Percentiles rank a stretch among this genome's conserved stretches.
Conservation (phyloP, 495 filamentous ascomycete genomes). For the Baudoinia panamericana region DNA sequence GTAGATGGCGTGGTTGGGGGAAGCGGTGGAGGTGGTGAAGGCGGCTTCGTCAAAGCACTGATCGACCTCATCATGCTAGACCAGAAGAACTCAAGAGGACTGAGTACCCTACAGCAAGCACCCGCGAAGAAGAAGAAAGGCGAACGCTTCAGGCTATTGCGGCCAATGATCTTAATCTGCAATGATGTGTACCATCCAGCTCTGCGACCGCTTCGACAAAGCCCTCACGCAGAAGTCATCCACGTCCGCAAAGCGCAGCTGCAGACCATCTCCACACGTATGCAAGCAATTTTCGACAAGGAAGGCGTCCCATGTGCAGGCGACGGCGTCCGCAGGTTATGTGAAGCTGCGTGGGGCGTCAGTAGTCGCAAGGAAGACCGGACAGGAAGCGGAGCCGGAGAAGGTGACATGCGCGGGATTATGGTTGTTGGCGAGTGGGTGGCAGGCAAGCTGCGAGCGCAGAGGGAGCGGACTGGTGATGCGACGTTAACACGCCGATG, state of each 20-base stretch:
- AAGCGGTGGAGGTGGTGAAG: slow-evolving; percentile 58
- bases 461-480: slow-evolving; percentile 23
- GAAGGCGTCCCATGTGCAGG: slow-evolving; percentile 77
- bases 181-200: slow-evolving; percentile 96
- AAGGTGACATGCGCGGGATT: slow-evolving; percentile 83
- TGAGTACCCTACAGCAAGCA: slow-evolving; percentile 25
- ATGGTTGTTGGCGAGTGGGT: slow-evolving; percentile 95
- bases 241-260: slow-evolving; percentile 79
- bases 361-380: slow-evolving; percentile 47
- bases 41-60: slow-evolving; percentile 88
- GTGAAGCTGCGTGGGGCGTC: slow-evolving; percentile 88
- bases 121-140: slow-evolving; percentile 46
- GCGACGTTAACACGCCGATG: slow-evolving; percentile 58
- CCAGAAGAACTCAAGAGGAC: slow-evolving; percentile 52
- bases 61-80: slow-evolving; percentile 78
- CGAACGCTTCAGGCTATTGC: slow-evolving; percentile 70
- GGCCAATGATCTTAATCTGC: slow-evolving; percentile 86
- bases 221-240: slow-evolving; percentile 75
- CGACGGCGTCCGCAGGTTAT: slow-evolving; percentile 76
- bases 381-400: slow-evolving; percentile 44
- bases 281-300: slow-evolving; percentile 69
- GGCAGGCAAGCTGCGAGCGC: slow-evolving; percentile 60
- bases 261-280: slow-evolving; percentile 68
- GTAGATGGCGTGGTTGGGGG: slow-evolving; percentile 86
- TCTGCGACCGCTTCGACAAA: slow-evolving; percentile 67